Percentiles rank a stretch among this genome's conserved stretches.
Evolutionary conservation across 169 alveolate genomes (phyloP).

Genomic region (Condylostoma magnum): DNA sequence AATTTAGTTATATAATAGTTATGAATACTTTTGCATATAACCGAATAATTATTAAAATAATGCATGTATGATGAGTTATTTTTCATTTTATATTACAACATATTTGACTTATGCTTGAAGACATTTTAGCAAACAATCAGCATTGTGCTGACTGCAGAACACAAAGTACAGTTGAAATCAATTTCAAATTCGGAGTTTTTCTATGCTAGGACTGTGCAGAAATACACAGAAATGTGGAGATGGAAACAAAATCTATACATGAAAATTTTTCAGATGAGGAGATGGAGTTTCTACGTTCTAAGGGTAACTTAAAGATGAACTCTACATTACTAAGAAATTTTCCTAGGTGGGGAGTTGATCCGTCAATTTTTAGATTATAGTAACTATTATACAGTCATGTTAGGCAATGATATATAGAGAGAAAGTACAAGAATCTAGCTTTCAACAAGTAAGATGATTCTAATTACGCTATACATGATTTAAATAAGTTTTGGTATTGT

Average conservation of each 20-base stretch:
- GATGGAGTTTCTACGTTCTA: background rate
- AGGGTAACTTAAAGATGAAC: conserved; percentile 16
- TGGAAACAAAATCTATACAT: background rate
- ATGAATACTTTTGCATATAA: too few species aligned
- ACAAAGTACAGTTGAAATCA: background rate
- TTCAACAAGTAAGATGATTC: background rate
- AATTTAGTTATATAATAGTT: too few species aligned
- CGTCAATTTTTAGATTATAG: background rate
- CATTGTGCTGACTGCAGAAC: conserved; percentile 19
- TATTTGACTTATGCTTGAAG: too few species aligned
- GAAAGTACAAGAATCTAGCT: background rate
- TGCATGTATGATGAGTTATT: too few species aligned
- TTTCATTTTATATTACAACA: too few species aligned
- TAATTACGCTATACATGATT: background rate
- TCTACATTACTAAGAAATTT: background rate
- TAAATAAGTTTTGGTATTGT: conserved; percentile 3
- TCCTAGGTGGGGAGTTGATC: conserved; percentile 5
- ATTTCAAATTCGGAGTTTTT: background rate
- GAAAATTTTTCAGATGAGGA: conserved; percentile 4
- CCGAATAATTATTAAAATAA: too few species aligned
- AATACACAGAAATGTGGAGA: background rate
- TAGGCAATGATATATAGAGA: background rate
- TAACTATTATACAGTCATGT: conserved; percentile 14
- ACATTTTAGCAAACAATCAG: too few species aligned
- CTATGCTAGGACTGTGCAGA: conserved; percentile 15